Percentiles rank a stretch among this genome's conserved stretches.
These are phyloP conservation scores for Meyerozyma athensensis DNA, from an alignment of 1,139 yeast genomes.

Conservation along the genomic window DNA sequence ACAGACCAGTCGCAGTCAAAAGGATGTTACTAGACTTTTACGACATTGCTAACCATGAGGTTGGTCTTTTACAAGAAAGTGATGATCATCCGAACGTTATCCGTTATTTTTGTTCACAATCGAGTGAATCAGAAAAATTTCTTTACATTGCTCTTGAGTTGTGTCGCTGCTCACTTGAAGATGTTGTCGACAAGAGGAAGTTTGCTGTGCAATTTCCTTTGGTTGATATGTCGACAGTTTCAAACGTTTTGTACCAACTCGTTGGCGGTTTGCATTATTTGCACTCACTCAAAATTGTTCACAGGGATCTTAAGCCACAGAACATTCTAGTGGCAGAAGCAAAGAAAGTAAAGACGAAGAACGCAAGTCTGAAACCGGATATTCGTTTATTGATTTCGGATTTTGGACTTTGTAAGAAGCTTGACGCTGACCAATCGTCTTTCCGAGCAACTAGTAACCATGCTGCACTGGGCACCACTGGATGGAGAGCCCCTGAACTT, in stretches of 20 bases:
- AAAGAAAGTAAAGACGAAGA: slow-evolving; percentile 23
- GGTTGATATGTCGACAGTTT: slow-evolving; percentile 24
- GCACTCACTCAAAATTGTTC: slow-evolving; percentile 89
- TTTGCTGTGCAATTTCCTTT: slow-evolving; percentile 7
- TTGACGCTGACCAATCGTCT: slow-evolving; percentile 89
- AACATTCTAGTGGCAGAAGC: slow-evolving; percentile 83
- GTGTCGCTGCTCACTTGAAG: slow-evolving; percentile 86
- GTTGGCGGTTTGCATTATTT: slow-evolving; percentile 83
- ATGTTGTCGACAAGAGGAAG: slow-evolving; percentile 59
- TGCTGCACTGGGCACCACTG: slow-evolving; percentile 90
- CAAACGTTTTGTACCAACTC: slow-evolving; percentile 66
- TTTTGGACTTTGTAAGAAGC: slow-evolving; percentile 89
- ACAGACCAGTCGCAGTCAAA: slow-evolving; percentile 92
- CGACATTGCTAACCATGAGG: slow-evolving; percentile 95
- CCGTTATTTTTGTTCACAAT: slow-evolving; percentile 87
- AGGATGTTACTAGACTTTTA: slow-evolving; percentile 89
- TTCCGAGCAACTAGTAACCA: slow-evolving; percentile 89
- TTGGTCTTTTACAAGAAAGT: slow-evolving; percentile 80
- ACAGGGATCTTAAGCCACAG: slow-evolving; percentile 94
- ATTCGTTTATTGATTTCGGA: slow-evolving; percentile 82
- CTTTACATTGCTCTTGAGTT: slow-evolving; percentile 89
- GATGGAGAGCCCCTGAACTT: slow-evolving; percentile 98
- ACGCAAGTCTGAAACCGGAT: slow-evolving; percentile 10
- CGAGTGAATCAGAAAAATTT: slow-evolving; percentile 66
- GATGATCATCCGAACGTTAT: slow-evolving; percentile 97